A percentile compares a stretch with the other conserved stretches of the same genome.
These are phyloP conservation scores for Ziziphus jujuba DNA, from an alignment of 306 rosid species.

Conservation along the genomic window DNA sequence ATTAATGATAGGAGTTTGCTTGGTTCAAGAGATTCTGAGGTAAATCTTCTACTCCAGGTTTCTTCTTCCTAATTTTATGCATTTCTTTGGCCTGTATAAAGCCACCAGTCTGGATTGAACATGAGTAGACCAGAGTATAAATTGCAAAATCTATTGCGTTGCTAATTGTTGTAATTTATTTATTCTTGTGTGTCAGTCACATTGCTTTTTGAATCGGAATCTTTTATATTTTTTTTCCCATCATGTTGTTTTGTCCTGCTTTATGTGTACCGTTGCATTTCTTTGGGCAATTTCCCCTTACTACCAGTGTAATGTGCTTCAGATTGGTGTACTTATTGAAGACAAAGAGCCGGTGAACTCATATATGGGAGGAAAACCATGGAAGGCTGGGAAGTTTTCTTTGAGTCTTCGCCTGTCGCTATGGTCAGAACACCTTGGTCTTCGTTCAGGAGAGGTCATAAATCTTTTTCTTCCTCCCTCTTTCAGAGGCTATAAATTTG, in stretches of 20 bases:
- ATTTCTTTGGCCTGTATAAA: background rate
- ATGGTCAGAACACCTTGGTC: constrained; percentile 98
- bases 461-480: constrained; percentile 11
- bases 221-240: too few species aligned
- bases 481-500: background rate
- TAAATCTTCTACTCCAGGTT: constrained; percentile 32
- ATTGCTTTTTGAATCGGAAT: too few species aligned
- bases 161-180: too few species aligned
- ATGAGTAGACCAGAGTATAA: too few species aligned
- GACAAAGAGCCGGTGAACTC: constrained; percentile 74
- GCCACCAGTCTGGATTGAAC: too few species aligned
- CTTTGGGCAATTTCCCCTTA: constrained; percentile 8
- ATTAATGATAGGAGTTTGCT: constrained; percentile 97
- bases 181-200: too few species aligned
- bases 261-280: background rate
- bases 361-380: constrained; percentile 84
- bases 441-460: constrained; percentile 67
- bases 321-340: constrained; percentile 84
- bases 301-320: constrained; percentile 31
- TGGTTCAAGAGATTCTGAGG: constrained; percentile 98
- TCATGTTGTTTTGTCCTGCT: background rate
- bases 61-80: constrained; percentile 8
- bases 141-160: too few species aligned
- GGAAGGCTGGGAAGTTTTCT: constrained; percentile 92
- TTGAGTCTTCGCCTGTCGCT: constrained; percentile 77